Percentiles rank a stretch among this genome's conserved stretches.
phyloP scores from a whole-genome alignment of 352 stramenopile genomes.

The Phytopythium helicoides region DNA sequence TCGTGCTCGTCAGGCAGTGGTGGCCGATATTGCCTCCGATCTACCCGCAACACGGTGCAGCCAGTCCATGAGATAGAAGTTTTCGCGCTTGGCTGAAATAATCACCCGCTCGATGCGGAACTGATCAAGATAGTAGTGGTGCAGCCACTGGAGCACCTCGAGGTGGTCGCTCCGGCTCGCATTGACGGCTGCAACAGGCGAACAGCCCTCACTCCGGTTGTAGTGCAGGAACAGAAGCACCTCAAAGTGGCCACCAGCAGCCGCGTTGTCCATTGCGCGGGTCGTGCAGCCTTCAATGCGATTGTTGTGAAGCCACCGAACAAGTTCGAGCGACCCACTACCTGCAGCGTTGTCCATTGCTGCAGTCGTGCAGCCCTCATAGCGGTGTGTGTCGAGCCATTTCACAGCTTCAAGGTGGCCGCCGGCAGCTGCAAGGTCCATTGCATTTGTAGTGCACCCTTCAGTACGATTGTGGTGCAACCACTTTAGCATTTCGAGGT shows the following conservation, averaged over 20 bases:
- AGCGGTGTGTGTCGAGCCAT: constrained; percentile 23
- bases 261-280: constrained; percentile 26
- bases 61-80: constrained; percentile 39
- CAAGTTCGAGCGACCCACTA: constrained; percentile 16
- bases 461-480: constrained; percentile 4
- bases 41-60: constrained; percentile 12
- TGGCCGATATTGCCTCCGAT: not conserved
- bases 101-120: constrained; percentile 33
- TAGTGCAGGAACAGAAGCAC: constrained; percentile 32
- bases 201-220: constrained; percentile 19
- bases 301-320: constrained; percentile 27
- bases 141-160: constrained; percentile 32
- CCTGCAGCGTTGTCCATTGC: constrained; percentile 37
- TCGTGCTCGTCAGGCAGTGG: too few relatives aligned
- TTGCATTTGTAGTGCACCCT: constrained; percentile 12
- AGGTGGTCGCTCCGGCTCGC: constrained; percentile 24
- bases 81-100: constrained; percentile 31
- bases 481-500: constrained; percentile 1
- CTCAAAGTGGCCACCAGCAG: constrained; percentile 28
- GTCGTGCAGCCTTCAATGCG: constrained; percentile 25
- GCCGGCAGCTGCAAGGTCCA: constrained; percentile 20
- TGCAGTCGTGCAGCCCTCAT: constrained; percentile 25
- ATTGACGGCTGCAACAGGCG: constrained; percentile 26
- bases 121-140: constrained; percentile 27
- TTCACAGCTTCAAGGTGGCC: constrained; percentile 22